Base-by-base conservation (phyloP, 139 green algal species). In the Limnomonas spitsbergensis region DNA sequence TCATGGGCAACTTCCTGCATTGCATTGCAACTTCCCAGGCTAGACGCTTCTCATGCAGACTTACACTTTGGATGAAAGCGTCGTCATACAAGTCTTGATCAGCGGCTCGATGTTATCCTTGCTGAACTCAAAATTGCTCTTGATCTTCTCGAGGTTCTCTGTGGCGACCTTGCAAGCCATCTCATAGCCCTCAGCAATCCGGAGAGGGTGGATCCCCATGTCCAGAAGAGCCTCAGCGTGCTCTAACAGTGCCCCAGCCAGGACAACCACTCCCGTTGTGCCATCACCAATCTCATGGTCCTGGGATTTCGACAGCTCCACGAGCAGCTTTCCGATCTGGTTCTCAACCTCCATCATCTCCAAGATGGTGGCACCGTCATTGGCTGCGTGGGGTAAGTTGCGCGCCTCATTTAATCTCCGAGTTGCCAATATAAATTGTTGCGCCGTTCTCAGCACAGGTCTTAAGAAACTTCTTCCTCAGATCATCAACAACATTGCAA, bases 291-390 rank as follows among this genome's bases (percentile, higher is more conserved):
- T 95, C 77, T 97, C 93, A 36, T 92, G 89, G 70, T 97, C 93
- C 79, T 94, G 94, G 0, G 85, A 94, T 69, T 92, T 93, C 14
- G 90, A 97, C 39, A 99, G 89, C 85, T 99, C 92, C 56, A 99
- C 96, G 82, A 99, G 88, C 61, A 99, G 93, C 89, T 97, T 98
- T 14, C 92, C 96, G n/a, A 99, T 98, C 86, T 98, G 94, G 83
- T 99, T 95, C 87, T 99, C 93, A 14, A 99, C 96, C 75, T 99
- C 93, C 96, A 99, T 99, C 85, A 97, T 92, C 78, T 99, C 95
- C 77, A 99, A 80, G 78, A 99, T 99, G 32, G 96, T 99, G 3
- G 96, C 96, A 37, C 96, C 95, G 81, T 99, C 96, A 82, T 99
- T 99, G 20, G 96, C 92, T 97, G 93, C 78, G 70, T 29, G 69